Evolutionary conservation across 1,284 basidiomycete genomes (phyloP), one percentile per base, ranked within the genome.

Genomic region (Pseudomicrostroma phylloplanum): DNA sequence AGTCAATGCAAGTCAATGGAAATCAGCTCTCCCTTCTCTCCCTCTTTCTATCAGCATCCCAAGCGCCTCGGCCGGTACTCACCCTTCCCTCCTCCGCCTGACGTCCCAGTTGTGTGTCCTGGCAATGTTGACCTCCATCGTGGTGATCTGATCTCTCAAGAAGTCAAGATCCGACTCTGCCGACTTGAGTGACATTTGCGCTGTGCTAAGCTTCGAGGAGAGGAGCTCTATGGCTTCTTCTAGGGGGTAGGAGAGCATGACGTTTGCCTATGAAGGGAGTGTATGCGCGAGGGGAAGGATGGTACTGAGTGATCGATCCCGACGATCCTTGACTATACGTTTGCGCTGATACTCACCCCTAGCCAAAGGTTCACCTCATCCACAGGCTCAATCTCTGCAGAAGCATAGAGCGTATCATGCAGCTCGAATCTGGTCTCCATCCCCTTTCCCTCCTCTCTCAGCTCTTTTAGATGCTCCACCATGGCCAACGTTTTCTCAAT

Each of bases 111-210:
- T 98, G 80, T 96, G 96, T 59, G 96, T 89, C 42, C 94, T 84
- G 8, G 94, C 94, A 26, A 91, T 94, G 79, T 97, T 97, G 65
- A 98, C 94, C 79, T 98, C 93, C 89, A 96, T 96, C 15, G 96
- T 86, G 3, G 94, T 98, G 59, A 94, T 85, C 80, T 98, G 94
- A 78, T 98, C 94, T 60, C 92, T 84, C 65, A 98, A 81, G 79
- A 92, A 98, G 75, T 92, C 92, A 36, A 96, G 83, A 79, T 98
- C 96, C 74, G 92, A 90, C 58, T 88, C 83, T 0, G 89, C 87
- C 72, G 87, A 86, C 39, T 82, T 77, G 49, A 94, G 82, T 64
- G 83, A 87, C 41, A 82, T 82, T 76, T 90, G 85, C 0, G 94
- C 92, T 0, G 85, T 83, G 0, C 82, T 78, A n/a, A 94, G 86